Evolutionary conservation across 768 basidiomycete genomes (phyloP).

Genomic region (Asterophora lycoperdoides): DNA sequence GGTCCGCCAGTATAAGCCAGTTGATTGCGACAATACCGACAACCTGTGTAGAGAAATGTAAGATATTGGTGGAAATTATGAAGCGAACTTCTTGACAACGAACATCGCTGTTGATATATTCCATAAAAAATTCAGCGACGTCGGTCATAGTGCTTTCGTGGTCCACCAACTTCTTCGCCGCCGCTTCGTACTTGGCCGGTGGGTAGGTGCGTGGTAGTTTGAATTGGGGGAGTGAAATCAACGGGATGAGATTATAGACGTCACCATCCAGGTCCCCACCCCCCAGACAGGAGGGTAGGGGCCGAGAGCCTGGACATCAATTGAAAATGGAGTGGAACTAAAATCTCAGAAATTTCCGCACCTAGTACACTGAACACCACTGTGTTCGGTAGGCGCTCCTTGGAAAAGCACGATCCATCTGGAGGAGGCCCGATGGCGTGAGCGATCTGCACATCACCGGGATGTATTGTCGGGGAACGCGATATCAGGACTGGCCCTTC

Average conservation of each 20-base stretch:
- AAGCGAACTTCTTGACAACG: conserved; percentile 17
- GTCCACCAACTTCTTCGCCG: conserved; percentile 39
- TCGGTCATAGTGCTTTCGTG: conserved; percentile 55
- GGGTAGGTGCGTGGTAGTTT: conserved; percentile 14
- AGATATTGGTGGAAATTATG: conserved; percentile 3
- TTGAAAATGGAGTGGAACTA: background rate
- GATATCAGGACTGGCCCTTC: conserved; percentile 54
- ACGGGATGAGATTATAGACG: conserved; percentile 48
- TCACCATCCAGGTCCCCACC: conserved; percentile 74
- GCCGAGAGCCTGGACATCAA: conserved; percentile 43
- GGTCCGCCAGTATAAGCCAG: conserved; percentile 65
- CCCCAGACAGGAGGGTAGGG: conserved; percentile 58
- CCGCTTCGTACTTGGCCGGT: conserved; percentile 50
- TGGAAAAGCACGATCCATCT: conserved; percentile 44
- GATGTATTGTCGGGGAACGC: conserved; percentile 65
- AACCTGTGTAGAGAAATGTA: conserved; percentile 30
- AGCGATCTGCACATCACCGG: conserved; percentile 62
- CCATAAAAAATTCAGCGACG: conserved; percentile 65
- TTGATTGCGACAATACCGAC: conserved; percentile 59
- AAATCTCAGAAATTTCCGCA: conserved; percentile 14
- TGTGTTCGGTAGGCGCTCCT: conserved; percentile 53
- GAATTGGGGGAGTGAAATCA: conserved; percentile 35
- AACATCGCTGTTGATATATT: conserved; percentile 65
- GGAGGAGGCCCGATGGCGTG: conserved; percentile 59
- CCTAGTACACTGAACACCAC: conserved; percentile 63